A percentile compares a stretch with the other conserved stretches of the same genome.
phyloP scores from a whole-genome alignment of 306 rosid species.

The Lablab purpureus region DNA sequence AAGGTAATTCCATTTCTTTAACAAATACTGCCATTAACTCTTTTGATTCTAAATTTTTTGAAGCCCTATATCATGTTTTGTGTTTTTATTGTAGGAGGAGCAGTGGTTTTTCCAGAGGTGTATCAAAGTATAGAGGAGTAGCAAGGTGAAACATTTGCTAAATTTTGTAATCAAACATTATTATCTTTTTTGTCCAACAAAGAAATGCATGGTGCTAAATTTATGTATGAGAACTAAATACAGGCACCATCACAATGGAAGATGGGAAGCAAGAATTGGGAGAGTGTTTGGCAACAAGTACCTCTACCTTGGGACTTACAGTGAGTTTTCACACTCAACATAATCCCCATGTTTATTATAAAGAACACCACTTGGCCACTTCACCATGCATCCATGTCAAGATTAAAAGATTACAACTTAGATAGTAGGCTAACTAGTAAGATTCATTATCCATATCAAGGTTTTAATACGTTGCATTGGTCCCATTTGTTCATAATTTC shows the following conservation, averaged over 20 bases:
- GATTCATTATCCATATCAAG: neutral
- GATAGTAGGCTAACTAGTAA: neutral
- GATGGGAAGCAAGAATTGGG: slow-evolving; percentile 98
- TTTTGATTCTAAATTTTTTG: neutral
- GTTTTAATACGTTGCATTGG: neutral
- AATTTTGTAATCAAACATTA: neutral
- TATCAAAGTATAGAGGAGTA: slow-evolving; percentile 91
- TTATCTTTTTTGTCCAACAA: slow-evolving; percentile 3
- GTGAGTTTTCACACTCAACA: slow-evolving; percentile 55
- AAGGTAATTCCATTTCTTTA: slow-evolving; percentile 60
- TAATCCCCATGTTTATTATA: slow-evolving; percentile 5
- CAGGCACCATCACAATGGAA: slow-evolving; percentile 95
- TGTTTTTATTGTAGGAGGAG: slow-evolving; percentile 61
- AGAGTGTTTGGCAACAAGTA: slow-evolving; percentile 97
- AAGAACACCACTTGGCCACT: neutral
- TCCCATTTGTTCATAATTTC: neutral
- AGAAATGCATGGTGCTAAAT: slow-evolving; percentile 24
- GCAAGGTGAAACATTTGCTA: slow-evolving; percentile 67
- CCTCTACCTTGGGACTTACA: slow-evolving; percentile 91
- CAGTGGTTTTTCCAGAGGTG: slow-evolving; percentile 99
- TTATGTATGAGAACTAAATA: slow-evolving; percentile 25
- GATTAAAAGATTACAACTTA: neutral
- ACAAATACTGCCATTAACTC: neutral
- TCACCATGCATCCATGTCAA: slow-evolving; percentile 5
- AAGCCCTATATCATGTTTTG: neutral